phyloP scores from a whole-genome alignment of 495 filamentous ascomycete species.

The Diplogelasinospora grovesii region DNA sequence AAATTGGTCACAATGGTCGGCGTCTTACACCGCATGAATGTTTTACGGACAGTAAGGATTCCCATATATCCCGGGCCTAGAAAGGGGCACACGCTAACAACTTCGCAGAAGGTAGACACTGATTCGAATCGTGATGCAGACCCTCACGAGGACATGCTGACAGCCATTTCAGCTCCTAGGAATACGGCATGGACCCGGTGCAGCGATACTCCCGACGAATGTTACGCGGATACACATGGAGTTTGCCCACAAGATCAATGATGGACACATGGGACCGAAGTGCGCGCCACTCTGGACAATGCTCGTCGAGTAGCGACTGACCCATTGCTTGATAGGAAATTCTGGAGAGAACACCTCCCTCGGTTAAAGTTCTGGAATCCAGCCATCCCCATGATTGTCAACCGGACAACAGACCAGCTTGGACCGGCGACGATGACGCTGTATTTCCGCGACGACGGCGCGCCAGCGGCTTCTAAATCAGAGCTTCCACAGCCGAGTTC shows the following conservation, averaged over 20 bases:
- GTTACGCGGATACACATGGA: conserved; percentile 79
- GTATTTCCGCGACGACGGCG: conserved; percentile 50
- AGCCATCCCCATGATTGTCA: conserved; percentile 70
- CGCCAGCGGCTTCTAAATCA: conserved; percentile 18
- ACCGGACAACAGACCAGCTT: conserved; percentile 50
- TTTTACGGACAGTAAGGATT: conserved; percentile 62
- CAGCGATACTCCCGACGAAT: conserved; percentile 69
- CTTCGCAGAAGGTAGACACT: conserved; percentile 32
- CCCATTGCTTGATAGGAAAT: conserved; percentile 50
- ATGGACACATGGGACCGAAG: conserved; percentile 77
- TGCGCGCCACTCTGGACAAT: conserved; percentile 28
- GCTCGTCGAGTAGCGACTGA: background rate
- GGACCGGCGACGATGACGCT: conserved; percentile 66
- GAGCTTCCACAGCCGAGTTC: conserved; percentile 25
- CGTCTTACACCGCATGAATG: conserved; percentile 69
- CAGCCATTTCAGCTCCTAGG: conserved; percentile 52
- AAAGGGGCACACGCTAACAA: conserved; percentile 9
- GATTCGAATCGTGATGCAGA: conserved; percentile 7
- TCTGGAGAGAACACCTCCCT: conserved; percentile 78
- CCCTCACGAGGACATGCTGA: conserved; percentile 10
- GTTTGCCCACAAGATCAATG: conserved; percentile 59
- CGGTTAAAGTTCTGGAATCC: conserved; percentile 94
- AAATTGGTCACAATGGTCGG: conserved; percentile 61
- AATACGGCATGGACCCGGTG: conserved; percentile 71
- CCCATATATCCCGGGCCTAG: background rate